Evolutionary conservation across 192 early-diverging fungal genomes (phyloP).

Genomic region (Backusella psychrophila): DNA sequence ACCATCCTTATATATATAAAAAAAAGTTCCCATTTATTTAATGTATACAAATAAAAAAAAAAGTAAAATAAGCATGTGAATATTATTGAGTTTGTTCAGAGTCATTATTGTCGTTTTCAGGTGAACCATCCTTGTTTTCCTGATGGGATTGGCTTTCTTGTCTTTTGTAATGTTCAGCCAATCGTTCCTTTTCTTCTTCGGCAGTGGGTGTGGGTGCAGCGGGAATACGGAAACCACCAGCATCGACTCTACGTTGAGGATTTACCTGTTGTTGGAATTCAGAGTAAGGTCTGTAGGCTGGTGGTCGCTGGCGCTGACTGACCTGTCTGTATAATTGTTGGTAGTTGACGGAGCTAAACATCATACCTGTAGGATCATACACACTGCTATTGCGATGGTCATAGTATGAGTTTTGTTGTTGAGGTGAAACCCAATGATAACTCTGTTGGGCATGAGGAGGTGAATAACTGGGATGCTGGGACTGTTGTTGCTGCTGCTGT

Average conservation of each 20-base stretch:
- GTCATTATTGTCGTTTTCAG: not conserved
- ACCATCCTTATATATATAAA: not conserved
- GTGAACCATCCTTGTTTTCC: not conserved
- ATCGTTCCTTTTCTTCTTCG: slow-evolving; percentile 29
- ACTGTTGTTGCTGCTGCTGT: not conserved
- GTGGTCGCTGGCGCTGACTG: slow-evolving; percentile 13
- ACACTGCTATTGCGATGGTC: not conserved
- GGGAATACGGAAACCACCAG: slow-evolving; percentile 31
- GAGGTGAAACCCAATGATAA: not conserved
- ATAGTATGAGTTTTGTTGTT: not conserved
- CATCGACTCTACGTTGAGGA: slow-evolving; percentile 16
- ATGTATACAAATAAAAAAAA: not conserved
- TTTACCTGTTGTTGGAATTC: slow-evolving; percentile 39
- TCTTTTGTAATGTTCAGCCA: slow-evolving; percentile 21
- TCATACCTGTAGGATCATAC: not conserved
- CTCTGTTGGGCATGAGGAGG: slow-evolving; percentile 9
- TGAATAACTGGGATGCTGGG: not conserved
- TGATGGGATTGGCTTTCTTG: slow-evolving; percentile 14
- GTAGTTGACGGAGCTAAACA: slow-evolving; percentile 16
- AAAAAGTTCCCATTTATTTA: not conserved
- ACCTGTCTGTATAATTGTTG: slow-evolving; percentile 35
- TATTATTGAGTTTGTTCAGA: not conserved
- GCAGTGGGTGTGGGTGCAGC: slow-evolving; percentile 3
- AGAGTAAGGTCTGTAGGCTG: slow-evolving; percentile 24
- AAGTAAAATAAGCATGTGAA: not conserved